These are phyloP conservation scores for Mucor irregularis DNA, from an alignment of 371 early-diverging fungal genomes.

Conservation along the genomic window DNA sequence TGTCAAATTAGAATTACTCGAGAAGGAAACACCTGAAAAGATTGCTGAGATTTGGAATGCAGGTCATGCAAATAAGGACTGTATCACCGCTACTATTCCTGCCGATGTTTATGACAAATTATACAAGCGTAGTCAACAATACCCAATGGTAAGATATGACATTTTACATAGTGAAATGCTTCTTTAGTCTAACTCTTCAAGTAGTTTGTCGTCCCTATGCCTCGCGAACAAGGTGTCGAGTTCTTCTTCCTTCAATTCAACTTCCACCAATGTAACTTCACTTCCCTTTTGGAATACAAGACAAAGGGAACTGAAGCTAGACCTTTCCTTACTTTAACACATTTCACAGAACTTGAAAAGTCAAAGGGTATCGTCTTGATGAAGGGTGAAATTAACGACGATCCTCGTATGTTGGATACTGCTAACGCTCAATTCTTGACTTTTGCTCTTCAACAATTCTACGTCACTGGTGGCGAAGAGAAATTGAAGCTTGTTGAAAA, in stretches of 20 bases:
- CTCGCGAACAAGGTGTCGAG: constrained; percentile 83
- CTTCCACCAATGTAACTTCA: constrained; percentile 83
- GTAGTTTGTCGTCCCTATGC: constrained; percentile 90
- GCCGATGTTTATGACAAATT: constrained; percentile 70
- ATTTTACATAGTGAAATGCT: neutral
- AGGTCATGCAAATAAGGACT: constrained; percentile 71
- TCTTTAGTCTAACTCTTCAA: neutral
- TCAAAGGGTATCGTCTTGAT: constrained; percentile 87
- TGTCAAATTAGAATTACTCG: constrained; percentile 71
- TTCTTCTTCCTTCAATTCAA: constrained; percentile 86
- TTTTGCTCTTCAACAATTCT: constrained; percentile 85
- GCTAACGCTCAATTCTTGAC: constrained; percentile 83
- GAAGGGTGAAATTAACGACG: constrained; percentile 78
- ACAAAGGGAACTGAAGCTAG: constrained; percentile 77
- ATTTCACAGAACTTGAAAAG: constrained; percentile 83
- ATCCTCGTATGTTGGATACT: constrained; percentile 58
- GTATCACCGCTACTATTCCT: constrained; percentile 79
- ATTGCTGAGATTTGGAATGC: constrained; percentile 84
- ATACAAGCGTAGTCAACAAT: constrained; percentile 60
- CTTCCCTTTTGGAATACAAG: constrained; percentile 90
- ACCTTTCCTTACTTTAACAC: constrained; percentile 84
- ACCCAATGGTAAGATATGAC: constrained; percentile 67
- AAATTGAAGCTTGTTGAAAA: constrained; percentile 72
- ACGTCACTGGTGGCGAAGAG: constrained; percentile 74
- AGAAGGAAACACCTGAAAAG: constrained; percentile 61